phyloP scores from a whole-genome alignment of 768 basidiomycete species.

The Lanmaoa rubissima region DNA sequence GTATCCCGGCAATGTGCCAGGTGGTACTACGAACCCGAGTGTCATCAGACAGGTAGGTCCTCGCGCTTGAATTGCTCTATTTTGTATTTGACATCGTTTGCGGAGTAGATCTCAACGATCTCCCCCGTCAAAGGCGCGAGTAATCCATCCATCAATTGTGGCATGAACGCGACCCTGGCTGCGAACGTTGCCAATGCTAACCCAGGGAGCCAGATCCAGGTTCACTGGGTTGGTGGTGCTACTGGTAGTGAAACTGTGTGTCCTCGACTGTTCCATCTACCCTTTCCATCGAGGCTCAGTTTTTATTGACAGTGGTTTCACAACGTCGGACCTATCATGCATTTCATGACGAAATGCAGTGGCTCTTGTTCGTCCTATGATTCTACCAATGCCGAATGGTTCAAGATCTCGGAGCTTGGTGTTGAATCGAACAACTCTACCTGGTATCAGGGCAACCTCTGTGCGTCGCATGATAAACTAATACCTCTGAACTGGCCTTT shows the following conservation, averaged over 20 bases:
- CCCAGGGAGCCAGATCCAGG: slow-evolving; percentile 52
- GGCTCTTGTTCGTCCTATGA: slow-evolving; percentile 60
- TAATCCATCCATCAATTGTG: slow-evolving; percentile 61
- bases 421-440: slow-evolving; percentile 30
- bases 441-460: slow-evolving; percentile 52
- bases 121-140: slow-evolving; percentile 53
- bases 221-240: slow-evolving; percentile 51
- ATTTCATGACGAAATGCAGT: slow-evolving; percentile 66
- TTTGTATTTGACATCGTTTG: not conserved
- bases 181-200: slow-evolving; percentile 51
- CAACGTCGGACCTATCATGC: slow-evolving; percentile 65
- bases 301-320: slow-evolving; percentile 45
- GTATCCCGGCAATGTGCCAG: slow-evolving; percentile 33
- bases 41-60: slow-evolving; percentile 42
- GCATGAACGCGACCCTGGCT: slow-evolving; percentile 50
- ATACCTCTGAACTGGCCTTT: not conserved
- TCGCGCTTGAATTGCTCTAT: not conserved
- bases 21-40: slow-evolving; percentile 34
- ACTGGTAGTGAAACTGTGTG: slow-evolving; percentile 38
- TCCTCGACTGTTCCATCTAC: not conserved
- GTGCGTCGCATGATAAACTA: slow-evolving; percentile 35
- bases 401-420: slow-evolving; percentile 64
- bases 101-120: slow-evolving; percentile 33
- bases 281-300: not conserved
- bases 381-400: slow-evolving; percentile 60